A percentile compares a stretch with the other conserved stretches of the same genome.
phyloP scores from a whole-genome alignment of 352 stramenopile genomes.

The Globisporangium recalcitrans region DNA sequence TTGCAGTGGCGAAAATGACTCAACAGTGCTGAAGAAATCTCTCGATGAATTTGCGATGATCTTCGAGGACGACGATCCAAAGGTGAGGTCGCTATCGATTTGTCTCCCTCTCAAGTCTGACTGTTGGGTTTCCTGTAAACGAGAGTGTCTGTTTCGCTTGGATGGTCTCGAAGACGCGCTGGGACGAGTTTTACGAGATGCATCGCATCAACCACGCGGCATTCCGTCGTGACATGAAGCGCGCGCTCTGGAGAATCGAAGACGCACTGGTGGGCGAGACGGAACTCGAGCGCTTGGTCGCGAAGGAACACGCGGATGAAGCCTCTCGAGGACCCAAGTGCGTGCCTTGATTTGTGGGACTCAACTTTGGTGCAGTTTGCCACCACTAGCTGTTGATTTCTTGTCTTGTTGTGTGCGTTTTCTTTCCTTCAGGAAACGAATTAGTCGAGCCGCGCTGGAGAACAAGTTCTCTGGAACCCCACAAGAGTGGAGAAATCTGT shows the following conservation, averaged over 20 bases:
- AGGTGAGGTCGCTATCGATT: too few species aligned
- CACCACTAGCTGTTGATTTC: too few species aligned
- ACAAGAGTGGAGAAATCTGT: slow-evolving; percentile 34
- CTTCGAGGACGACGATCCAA: slow-evolving; percentile 58
- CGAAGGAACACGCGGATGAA: not conserved
- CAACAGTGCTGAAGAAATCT: slow-evolving; percentile 37
- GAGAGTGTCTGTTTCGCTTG: not conserved
- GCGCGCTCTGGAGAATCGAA: slow-evolving; percentile 48
- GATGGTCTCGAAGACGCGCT: slow-evolving; percentile 19
- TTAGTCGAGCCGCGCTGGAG: slow-evolving; percentile 27
- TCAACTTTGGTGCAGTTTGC: not conserved
- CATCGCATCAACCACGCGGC: slow-evolving; percentile 34
- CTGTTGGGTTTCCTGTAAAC: not conserved
- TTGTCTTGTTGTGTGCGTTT: too few species aligned
- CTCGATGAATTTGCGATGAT: slow-evolving; percentile 40
- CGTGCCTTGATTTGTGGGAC: not conserved
- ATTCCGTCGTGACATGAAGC: slow-evolving; percentile 74
- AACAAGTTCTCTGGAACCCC: slow-evolving; percentile 24
- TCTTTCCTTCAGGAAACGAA: slow-evolving; percentile 5
- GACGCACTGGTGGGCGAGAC: slow-evolving; percentile 41
- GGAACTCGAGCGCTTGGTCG: slow-evolving; percentile 56
- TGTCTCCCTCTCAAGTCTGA: too few species aligned
- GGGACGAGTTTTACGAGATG: slow-evolving; percentile 40
- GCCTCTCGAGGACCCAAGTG: not conserved
- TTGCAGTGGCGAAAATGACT: slow-evolving; percentile 18